Percentiles rank a stretch among this genome's conserved stretches.
Evolutionary conservation across 2,329 filamentous ascomycete genomes (phyloP).

Genomic region (Aspergillus latus): DNA sequence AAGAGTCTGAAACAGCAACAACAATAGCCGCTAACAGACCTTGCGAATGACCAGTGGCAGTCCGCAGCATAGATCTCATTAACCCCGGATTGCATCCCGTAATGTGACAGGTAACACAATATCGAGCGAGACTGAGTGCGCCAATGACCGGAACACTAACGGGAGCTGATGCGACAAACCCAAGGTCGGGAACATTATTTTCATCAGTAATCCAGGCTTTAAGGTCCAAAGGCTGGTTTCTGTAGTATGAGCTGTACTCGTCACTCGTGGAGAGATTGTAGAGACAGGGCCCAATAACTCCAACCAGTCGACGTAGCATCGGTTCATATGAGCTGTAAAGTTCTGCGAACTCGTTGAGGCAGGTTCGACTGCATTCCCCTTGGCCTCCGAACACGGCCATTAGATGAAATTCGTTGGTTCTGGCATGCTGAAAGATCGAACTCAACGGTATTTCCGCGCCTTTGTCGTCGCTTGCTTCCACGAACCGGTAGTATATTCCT

Average conservation of each 20-base stretch:
- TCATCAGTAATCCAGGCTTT: slow-evolving; percentile 24
- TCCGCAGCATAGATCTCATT: slow-evolving; percentile 25
- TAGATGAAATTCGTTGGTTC: slow-evolving; percentile 11
- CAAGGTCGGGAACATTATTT: slow-evolving; percentile 27
- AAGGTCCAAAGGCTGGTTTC: slow-evolving; percentile 13
- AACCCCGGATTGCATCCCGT: slow-evolving; percentile 32
- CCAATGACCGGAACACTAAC: slow-evolving; percentile 44
- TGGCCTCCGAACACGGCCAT: slow-evolving; percentile 24
- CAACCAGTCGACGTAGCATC: slow-evolving; percentile 15
- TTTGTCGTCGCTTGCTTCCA: slow-evolving; percentile 6
- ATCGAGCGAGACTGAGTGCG: slow-evolving; percentile 34
- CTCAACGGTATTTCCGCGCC: not conserved
- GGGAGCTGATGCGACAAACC: slow-evolving; percentile 38
- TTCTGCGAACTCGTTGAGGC: slow-evolving; percentile 18
- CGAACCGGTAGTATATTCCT: slow-evolving; percentile 16
- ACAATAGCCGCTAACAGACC: slow-evolving; percentile 39
- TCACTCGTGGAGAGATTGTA: slow-evolving; percentile 10
- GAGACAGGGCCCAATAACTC: slow-evolving; percentile 9
- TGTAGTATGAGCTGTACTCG: slow-evolving; percentile 12
- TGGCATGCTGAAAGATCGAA: slow-evolving; percentile 17
- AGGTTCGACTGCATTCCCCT: slow-evolving; percentile 20
- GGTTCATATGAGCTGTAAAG: slow-evolving; percentile 20
- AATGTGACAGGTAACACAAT: slow-evolving; percentile 30
- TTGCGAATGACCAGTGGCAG: slow-evolving; percentile 41
- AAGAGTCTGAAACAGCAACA: slow-evolving; percentile 34